These are phyloP conservation scores for Zygosaccharomyces kombuchaensis DNA, from an alignment of 805 yeast genomes.

Conservation along the genomic window DNA sequence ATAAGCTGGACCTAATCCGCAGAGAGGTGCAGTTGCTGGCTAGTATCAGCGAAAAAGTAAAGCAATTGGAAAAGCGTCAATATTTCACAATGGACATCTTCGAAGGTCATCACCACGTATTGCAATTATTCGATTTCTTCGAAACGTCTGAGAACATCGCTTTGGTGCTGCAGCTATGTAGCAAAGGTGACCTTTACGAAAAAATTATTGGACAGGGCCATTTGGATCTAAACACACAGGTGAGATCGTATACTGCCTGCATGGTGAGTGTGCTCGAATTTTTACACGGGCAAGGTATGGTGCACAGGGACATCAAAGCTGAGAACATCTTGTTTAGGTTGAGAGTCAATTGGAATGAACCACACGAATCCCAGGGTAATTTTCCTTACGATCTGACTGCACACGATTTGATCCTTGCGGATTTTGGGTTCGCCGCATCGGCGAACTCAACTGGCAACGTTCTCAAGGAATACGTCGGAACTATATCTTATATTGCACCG, in stretches of 20 bases:
- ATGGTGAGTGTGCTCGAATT: conserved; percentile 53
- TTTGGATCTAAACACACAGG: conserved; percentile 44
- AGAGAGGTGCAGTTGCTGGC: conserved; percentile 56
- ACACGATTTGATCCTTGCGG: conserved; percentile 35
- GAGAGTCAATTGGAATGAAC: conserved; percentile 24
- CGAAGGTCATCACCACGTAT: conserved; percentile 44
- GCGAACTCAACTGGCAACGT: conserved; percentile 24
- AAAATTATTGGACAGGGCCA: conserved; percentile 46
- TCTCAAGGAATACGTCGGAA: conserved; percentile 54
- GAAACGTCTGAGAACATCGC: conserved; percentile 56
- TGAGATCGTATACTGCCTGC: conserved; percentile 45
- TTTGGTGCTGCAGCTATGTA: conserved; percentile 62
- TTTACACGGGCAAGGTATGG: conserved; percentile 54
- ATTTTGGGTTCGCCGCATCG: conserved; percentile 58
- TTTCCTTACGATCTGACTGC: conserved; percentile 36
- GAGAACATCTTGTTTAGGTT: conserved; percentile 57
- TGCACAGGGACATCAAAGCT: conserved; percentile 70
- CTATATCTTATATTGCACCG: conserved; percentile 74
- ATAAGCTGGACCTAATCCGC: conserved; percentile 41
- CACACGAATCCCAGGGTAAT: conserved; percentile 36
- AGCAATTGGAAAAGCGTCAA: conserved; percentile 37
- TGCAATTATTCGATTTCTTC: conserved; percentile 63
- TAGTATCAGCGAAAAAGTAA: conserved; percentile 22
- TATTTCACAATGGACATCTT: conserved; percentile 18
- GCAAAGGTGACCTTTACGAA: conserved; percentile 66